phyloP scores from a whole-genome alignment of 2,329 filamentous ascomycete species.

The Arthroderma sp. region DNA sequence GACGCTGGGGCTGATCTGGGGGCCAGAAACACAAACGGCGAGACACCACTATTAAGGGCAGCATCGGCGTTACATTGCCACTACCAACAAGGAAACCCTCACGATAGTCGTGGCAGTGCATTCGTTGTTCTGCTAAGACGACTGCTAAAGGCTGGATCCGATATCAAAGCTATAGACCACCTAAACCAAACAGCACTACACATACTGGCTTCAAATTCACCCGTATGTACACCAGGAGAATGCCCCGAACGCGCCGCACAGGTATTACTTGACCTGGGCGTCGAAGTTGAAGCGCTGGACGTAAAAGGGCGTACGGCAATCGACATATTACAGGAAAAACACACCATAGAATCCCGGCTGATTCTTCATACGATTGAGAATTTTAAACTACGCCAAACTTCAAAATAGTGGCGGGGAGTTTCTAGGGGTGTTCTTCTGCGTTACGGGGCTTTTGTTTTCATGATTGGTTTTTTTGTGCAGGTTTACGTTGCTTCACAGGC shows the following conservation, averaged over 20 bases:
- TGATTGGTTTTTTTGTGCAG: neutral
- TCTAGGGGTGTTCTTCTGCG: neutral
- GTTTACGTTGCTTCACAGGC: neutral
- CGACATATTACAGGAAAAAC: neutral
- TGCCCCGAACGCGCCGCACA: neutral
- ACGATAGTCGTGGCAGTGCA: neutral
- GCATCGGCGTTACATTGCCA: neutral
- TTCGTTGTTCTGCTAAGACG: neutral
- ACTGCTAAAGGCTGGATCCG: neutral
- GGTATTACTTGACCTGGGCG: neutral
- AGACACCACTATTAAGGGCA: neutral
- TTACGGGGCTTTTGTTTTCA: neutral
- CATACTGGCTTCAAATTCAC: neutral
- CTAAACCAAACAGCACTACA: neutral
- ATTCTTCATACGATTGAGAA: conserved; percentile 3
- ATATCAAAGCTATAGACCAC: neutral
- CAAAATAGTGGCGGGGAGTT: neutral
- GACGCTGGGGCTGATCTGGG: conserved; percentile 1
- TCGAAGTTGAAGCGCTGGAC: neutral
- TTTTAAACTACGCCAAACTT: neutral
- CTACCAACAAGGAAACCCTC: neutral
- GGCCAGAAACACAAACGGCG: conserved; percentile 1
- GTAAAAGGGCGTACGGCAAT: neutral
- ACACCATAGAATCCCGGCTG: conserved; percentile 2
- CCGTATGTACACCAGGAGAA: neutral